Base-by-base conservation (phyloP, 2,329 filamentous ascomycete genomes). In the Trichoderma arundinaceum region DNA sequence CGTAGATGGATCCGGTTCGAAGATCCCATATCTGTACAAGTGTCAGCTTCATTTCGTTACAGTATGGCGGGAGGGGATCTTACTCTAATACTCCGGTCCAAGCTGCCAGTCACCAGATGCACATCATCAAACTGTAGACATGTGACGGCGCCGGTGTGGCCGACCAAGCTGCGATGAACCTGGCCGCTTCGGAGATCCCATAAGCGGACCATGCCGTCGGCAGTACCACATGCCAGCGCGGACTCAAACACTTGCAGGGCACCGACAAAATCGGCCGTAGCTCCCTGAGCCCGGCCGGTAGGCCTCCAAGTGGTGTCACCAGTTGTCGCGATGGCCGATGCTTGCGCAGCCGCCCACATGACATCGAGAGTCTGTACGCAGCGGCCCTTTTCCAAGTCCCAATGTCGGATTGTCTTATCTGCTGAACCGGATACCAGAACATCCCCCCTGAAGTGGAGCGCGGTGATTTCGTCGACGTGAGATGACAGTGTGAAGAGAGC, bases 361-460 rank as follows among this genome's bases (percentile, higher is more conserved):
- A 99, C 94, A 78, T 99, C 95, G 56, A 99, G 83, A 2, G 95
- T 99, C 79, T 99, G 95, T 62, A 99, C 92, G 77, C 95, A 98
- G 56, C 95, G 90, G n/a, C 95, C 95, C 76, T 94, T 97, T 73
- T 94, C 92, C 57, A 99, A 84, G 81, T 99, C 95, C 95, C 95
- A 99, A 77, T 99, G 95, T 51, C 95, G 89, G 64, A 99, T 83
- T 1, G 95, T 99, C 83, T 99, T 99, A 80, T 99, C 95, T 0
- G 95, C 91, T 7, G 94, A 98, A 12, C 95, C 95, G 1, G 95
- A 99, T 38, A 99, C 93, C 15, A 99, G 85, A 0, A 92, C 93
- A 71, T 97, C 90, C 64, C 92, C 92, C 67, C 89, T 86, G 80
- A 99, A 96, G 78, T 98, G 90, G 28, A 99, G 83, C 7, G 95